Base-by-base conservation (phyloP, 768 basidiomycete species). In the Leucocoprinus birnbaumii region DNA sequence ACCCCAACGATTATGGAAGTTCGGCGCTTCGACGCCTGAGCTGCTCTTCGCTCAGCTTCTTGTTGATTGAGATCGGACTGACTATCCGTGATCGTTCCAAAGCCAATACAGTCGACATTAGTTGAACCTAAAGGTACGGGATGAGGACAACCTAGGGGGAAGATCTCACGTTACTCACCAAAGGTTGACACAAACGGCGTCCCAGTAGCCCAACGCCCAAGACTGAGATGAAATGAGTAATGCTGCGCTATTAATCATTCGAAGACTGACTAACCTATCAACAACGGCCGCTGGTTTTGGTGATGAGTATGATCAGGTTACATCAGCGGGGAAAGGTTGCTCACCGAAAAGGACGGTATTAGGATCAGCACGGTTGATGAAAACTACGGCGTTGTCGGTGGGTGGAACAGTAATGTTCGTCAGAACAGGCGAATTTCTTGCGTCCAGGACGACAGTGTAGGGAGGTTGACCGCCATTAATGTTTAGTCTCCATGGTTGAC, bases 391-490 rank as follows among this genome's bases (percentile, higher is more conserved):
- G 55, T 77, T 68, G 53, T 74, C 74, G 1, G 63, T 64, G 1
- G 63, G 55, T 3, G 65, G 69, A 51, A 79, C 62, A 2, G 73
- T 73, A 26, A 74, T 69, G 57, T 78, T 77, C 16, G 73, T 77
- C 19, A 78, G 64, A 7, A 69, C 63, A 0, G 71, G 66, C 0
- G 76, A 73, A 47, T 69, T 66, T 27, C 71, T 50, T 6, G 70
- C 66, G 27, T 70, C 71, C 22, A 82, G 55, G 0, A 72, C 73
- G 16, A 80, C 56, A 13, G 59, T 72, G 63, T 80, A 80, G 0
- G 80, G 82, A 31, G 72, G 70, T 0, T 65, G 64, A 10, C 77
- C 78, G 6, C 76, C 79, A 10, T 63, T 71, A 44, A 81, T 69
- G 2, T 64, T 69, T 3, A 80, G 55, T 3, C 76, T 73, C 79